Evolutionary conservation across 2,329 filamentous ascomycete species (phyloP), one percentile per base, ranked within the genome.

Genomic region (Akanthomyces uredinophilus): DNA sequence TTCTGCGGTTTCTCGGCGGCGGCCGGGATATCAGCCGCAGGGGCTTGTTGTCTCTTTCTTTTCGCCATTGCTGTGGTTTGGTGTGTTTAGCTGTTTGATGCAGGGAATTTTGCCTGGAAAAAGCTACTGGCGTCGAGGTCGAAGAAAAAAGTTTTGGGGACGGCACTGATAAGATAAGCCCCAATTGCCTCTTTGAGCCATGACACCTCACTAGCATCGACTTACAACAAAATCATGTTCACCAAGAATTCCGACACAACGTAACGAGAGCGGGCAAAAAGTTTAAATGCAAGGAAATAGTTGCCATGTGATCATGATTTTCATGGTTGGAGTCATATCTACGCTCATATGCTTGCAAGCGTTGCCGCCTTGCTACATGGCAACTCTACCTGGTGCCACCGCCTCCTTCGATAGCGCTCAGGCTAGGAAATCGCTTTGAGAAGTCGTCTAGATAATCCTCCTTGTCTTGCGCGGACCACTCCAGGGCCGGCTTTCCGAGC

Each of bases 341-440:
- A 52, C 46, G 52, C 46, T 52, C 35, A 37, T n/a, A 62, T 62
- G 37, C 14, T 52, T 51, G 51, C 39, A 41, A 37, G 5, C 29
- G 41, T 24, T 3, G 47, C 35, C 18, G 16, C 27, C 53, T 29
- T 5, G 44, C 39, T 57, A 50, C 47, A 62, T 57, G 54, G n/a
- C 37, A 51, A 52, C n/a, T 49, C 27, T 62, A 55, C 39, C 53
- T 50, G 16, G 32, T 18, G 8, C 20, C 14, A 8, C 51, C 32
- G 16, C 49, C 50, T 24, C 62, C 57, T 53, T 97, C 93, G 67
- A 97, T 84, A 11, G 91, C 85, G 61, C 87, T 88, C 63, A 98
- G 77, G 71, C 90, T 96, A 1, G 94, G 94, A 74, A 92, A 97
- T 63, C 92, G 82, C 75, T 92, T 92, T 64, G 87, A 88, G 72